Conservation (phyloP, 345 rosid species). For the Gossypium herbaceum region DNA sequence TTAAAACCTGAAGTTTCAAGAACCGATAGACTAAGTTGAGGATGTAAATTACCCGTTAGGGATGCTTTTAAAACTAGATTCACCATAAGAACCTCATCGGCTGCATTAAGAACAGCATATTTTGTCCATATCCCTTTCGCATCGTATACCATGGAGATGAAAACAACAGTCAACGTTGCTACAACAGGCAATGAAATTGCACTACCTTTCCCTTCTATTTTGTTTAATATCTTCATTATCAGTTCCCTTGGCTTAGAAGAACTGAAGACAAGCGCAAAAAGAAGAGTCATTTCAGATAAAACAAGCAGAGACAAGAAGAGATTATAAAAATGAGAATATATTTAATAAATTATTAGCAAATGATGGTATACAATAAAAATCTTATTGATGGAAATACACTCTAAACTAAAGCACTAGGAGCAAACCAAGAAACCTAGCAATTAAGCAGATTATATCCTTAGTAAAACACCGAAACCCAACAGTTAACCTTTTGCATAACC, state of each 20-base stretch:
- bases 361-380: neutral
- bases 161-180: constrained; percentile 37
- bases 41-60: constrained; percentile 37
- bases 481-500: neutral
- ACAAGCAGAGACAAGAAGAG: too few species aligned
- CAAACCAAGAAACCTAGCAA: neutral
- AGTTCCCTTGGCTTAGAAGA: too few species aligned
- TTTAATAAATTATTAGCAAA: neutral
- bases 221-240: too few species aligned
- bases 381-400: neutral
- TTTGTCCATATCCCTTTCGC: constrained; percentile 25
- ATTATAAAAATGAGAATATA: too few species aligned
- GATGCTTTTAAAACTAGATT: neutral
- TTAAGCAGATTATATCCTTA: neutral
- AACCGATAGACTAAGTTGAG: neutral
- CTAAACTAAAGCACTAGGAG: neutral
- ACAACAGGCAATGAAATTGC: constrained; percentile 27
- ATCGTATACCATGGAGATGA: constrained; percentile 21
- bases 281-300: too few species aligned
- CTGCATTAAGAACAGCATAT: constrained; percentile 32
- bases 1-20: neutral
- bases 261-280: too few species aligned
- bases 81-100: constrained; percentile 43
- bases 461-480: neutral
- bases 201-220: too few species aligned